Base-by-base conservation (phyloP, 345 rosid species). In the Clarkia xantiana region DNA sequence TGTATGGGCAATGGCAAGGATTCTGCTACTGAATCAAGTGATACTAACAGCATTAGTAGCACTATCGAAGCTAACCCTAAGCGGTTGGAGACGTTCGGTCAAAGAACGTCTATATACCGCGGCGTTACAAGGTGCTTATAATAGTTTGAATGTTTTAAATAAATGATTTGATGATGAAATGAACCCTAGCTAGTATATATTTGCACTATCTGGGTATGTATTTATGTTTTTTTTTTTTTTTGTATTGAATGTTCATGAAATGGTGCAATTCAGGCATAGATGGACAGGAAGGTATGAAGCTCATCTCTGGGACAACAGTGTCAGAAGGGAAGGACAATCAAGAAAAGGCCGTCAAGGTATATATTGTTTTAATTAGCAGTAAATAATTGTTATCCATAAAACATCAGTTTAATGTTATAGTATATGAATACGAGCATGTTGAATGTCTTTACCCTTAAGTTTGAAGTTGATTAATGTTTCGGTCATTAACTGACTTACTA, bases 211-310 rank as follows among this genome's bases (percentile, higher is more conserved):
- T 22, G 5, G 2, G 25, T 22, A 5, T 2, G 25, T 22, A n/a
- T 22, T 2, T 22, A 22, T 22, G 5, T 22, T 2, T 22, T 2
- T 22, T 22, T 22, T 22, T 2, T 22, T 2, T 22, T 22, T 2
- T 2, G 5, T 22, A 22, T 22, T 22, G n/a, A n/a, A n/a, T n/a
- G 25, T 22, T 22, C 25, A 22, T 22, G 3, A 22, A 22, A 22
- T 22, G 25, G 36, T 29, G 36, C 36, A 7, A 3, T 10, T 29
- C 36, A 87, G 96, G 67, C 96, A 87, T 74, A 67, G 96, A 56
- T 87, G 96, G 96, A 87, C 96, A 0, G 96, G 96, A 63, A 61
- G 96, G 60, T 87, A 87, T 58, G 96, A 87, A 78, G 95, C 96
- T 59, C 96, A 86, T 73, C 82, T 86, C 17, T 87, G 96, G 96